Conservation (phyloP, 164 flowering plant genomes). For the Tinospora cordifolia region DNA sequence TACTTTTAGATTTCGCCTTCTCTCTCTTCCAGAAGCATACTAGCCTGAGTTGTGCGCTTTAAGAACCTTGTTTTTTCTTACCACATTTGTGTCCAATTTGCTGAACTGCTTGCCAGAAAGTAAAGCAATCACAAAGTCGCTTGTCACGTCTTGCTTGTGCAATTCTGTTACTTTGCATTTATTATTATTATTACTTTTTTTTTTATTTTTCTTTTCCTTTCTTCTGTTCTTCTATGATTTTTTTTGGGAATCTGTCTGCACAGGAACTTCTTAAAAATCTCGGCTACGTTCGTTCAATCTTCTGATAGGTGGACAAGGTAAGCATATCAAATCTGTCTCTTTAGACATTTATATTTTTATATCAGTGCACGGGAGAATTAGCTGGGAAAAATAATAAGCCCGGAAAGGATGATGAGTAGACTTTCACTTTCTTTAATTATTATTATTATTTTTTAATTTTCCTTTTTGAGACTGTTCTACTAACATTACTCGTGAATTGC, state of each 20-base stretch:
- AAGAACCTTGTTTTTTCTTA: constrained; percentile 4
- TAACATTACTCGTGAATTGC: constrained; percentile 2
- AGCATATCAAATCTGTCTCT: constrained; percentile 1
- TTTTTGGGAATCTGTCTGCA: constrained; percentile 8
- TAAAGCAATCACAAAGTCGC: constrained; percentile 1
- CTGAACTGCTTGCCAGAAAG: constrained; percentile 9
- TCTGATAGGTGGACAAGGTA: constrained; percentile 9
- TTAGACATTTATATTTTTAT: too few relatives aligned
- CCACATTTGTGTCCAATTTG: constrained; percentile 5
- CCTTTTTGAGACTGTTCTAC: not conserved
- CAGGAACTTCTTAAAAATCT: constrained; percentile 7
- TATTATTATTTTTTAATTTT: not conserved
- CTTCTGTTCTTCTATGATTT: not conserved
- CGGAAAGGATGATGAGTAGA: not conserved
- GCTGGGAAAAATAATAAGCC: not conserved
- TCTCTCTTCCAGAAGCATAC: not conserved
- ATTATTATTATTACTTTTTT: too few relatives aligned
- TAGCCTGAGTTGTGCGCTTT: not conserved
- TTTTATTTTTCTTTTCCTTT: too few relatives aligned
- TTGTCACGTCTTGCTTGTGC: constrained; percentile 1
- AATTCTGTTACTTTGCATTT: not conserved
- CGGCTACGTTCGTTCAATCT: not conserved
- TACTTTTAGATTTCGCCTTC: constrained; percentile 6
- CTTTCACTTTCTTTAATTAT: not conserved
- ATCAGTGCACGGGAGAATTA: not conserved